Percentiles rank a stretch among this genome's conserved stretches.
These are phyloP conservation scores for Metschnikowia kofuensis DNA, from an alignment of 805 yeast genomes.

Conservation along the genomic window DNA sequence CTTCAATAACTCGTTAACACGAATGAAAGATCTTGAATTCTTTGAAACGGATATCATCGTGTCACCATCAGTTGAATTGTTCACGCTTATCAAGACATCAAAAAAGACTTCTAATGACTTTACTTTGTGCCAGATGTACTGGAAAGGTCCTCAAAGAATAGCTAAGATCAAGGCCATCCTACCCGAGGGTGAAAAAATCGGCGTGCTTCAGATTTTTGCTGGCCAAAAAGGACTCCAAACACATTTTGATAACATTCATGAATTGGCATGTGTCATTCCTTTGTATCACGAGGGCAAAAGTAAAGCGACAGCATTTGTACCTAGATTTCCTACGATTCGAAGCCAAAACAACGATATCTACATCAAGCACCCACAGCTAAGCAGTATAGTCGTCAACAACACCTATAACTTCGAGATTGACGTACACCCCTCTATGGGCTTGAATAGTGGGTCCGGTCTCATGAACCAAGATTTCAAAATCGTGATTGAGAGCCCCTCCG, in stretches of 20 bases:
- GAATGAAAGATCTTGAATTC: constrained; percentile 70
- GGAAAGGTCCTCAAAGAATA: constrained; percentile 60
- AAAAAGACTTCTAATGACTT: constrained; percentile 45
- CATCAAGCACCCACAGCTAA: constrained; percentile 80
- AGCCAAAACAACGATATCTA: constrained; percentile 73
- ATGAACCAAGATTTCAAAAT: constrained; percentile 49
- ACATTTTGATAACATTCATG: constrained; percentile 57
- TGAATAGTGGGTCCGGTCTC: constrained; percentile 35
- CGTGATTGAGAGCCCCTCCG: constrained; percentile 82
- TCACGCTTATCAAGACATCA: constrained; percentile 56
- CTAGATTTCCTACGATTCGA: constrained; percentile 67
- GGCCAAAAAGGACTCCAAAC: constrained; percentile 61
- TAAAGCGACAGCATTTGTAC: constrained; percentile 65
- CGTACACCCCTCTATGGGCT: constrained; percentile 57
- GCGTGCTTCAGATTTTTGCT: constrained; percentile 72
- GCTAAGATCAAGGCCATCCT: constrained; percentile 79
- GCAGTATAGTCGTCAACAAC: constrained; percentile 51
- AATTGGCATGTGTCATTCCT: constrained; percentile 71
- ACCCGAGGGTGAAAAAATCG: constrained; percentile 67
- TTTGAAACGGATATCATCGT: constrained; percentile 74
- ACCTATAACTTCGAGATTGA: constrained; percentile 63
- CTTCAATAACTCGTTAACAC: constrained; percentile 74
- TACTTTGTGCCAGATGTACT: constrained; percentile 75
- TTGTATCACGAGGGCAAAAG: constrained; percentile 66
- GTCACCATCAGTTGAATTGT: constrained; percentile 68